These are phyloP conservation scores for Phaeolepiota aurea DNA, from an alignment of 768 basidiomycete species.

Conservation along the genomic window DNA sequence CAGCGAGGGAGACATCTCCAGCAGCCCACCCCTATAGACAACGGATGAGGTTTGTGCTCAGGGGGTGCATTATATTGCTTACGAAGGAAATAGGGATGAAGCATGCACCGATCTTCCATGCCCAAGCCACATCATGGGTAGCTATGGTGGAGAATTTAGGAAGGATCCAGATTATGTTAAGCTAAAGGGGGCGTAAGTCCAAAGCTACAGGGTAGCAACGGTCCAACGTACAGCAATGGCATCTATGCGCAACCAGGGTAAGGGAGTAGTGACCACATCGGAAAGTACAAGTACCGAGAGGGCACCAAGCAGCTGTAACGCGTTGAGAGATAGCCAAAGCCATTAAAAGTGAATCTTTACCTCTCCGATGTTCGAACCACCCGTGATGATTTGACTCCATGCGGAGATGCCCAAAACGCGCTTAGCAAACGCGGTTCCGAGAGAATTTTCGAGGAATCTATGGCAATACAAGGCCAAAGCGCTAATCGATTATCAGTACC, in stretches of 20 bases:
- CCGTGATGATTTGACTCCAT: constrained; percentile 25
- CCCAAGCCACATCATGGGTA: constrained; percentile 16
- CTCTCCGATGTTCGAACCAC: constrained; percentile 25
- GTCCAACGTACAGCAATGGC: constrained; percentile 13
- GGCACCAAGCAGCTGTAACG: constrained; percentile 18
- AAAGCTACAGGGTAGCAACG: neutral
- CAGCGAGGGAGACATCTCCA: constrained; percentile 24
- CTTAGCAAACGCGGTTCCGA: constrained; percentile 21
- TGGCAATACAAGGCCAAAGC: constrained; percentile 21
- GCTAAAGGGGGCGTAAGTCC: constrained; percentile 4
- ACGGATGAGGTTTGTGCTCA: neutral
- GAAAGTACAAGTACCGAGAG: constrained; percentile 18
- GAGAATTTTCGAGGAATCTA: constrained; percentile 19
- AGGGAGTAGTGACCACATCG: constrained; percentile 19
- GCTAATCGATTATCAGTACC: constrained; percentile 5
- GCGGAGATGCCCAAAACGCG: constrained; percentile 17
- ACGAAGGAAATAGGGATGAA: constrained; percentile 23
- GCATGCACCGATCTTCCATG: constrained; percentile 21
- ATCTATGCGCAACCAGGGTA: constrained; percentile 23
- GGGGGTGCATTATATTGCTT: neutral
- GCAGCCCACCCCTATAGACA: constrained; percentile 22
- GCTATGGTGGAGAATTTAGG: constrained; percentile 15
- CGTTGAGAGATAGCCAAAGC: neutral
- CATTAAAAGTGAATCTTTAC: constrained; percentile 4
- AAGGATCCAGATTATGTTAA: constrained; percentile 23